Base-by-base conservation (phyloP, 805 yeast genomes). In the Sporopachydermia quercuum region DNA sequence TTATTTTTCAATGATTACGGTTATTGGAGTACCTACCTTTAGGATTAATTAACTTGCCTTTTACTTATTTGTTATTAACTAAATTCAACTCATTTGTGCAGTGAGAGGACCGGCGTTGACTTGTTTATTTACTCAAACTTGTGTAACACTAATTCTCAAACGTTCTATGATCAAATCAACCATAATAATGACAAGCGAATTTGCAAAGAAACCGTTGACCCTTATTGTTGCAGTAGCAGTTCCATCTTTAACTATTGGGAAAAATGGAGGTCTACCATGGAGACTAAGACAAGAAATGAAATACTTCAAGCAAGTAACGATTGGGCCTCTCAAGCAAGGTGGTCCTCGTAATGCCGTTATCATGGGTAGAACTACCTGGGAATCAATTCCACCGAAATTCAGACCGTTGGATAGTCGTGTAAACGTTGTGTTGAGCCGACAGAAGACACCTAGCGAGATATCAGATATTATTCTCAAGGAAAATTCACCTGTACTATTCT, bases 341-440 rank as follows among this genome's bases (percentile, higher is more conserved):
- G 42, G 43, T 1, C 60, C 58, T 44, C 51, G 47, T 34, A 84
- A 85, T 53, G 93, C 83, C 0, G 97, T 91, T 11, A 68, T 91
- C 3, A 91, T 91, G 98, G 98, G 98, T 11, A 69, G 96, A 43
- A 81, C 77, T 53, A 89, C 97, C 2, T 91, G 96, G 94, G 91
- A 86, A 19, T 82, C 94, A 4, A 87, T 91, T 19, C 97, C 98
- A 0, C 45, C 58, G 1, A 76, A 70, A 53, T 91, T 85, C 60
- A 65, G 94, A 45, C 98, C 98, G 0, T 65, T 91, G 36, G 77
- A 78, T 2, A 73, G 66, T 38, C 68, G 98, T 42, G 42, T 74
- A 18, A 91, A 91, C 55, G 74, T 86, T 11, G 74, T 91, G 0
- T 60, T 91, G 6, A 79, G 94, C 17, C 60, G 86, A 38, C n/a